Evolutionary conservation across 1,284 basidiomycete genomes (phyloP), one percentile per base, ranked within the genome.

Genomic region (Thelephora terrestris): DNA sequence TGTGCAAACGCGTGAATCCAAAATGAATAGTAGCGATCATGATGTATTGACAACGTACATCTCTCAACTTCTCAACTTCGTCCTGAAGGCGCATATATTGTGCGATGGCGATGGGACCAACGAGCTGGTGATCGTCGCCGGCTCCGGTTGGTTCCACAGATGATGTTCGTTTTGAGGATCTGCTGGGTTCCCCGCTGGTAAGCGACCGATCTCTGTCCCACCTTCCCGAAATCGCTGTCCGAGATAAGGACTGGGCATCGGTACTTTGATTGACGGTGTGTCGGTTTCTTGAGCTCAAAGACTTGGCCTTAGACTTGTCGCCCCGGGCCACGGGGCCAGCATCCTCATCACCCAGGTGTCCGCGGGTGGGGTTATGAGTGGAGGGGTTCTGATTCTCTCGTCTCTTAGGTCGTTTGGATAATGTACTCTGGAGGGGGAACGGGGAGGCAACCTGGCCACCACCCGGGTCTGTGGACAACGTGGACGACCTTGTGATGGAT

Each of bases 21-120:
- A 21, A 34, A 37, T 10, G 47, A n/a, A 25, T 12, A 14, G 23
- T 14, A 14, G 2, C 23, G 6, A 35, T 42, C 38, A 47, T 37
- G 38, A 51, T 42, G 18, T 20, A 10, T 32, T 21, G 32, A 18
- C 68, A 64, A 32, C 73, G 57, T 54, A 81, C 82, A 60, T 70
- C 76, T 59, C 70, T 75, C 61, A 76, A 54, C 2, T 36, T 46
- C 39, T 73, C 73, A 7, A 73, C 44, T 47, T 73, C 71, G 21
- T 63, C 64, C 52, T 66, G 70, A 53, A 72, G 55, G 40, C 60
- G 62, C 5, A 54, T 54, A 36, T 67, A 70, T 50, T 79, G 75
- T 17, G 70, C 65, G 32, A 61, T 56, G 10, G 69, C 68, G 36
- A 70, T 52, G 4, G 68, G 59, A 0, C 69, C 68, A 39, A 59